Base-by-base conservation (phyloP, 169 alveolate genomes). In the Eimeria praecox region DNA sequence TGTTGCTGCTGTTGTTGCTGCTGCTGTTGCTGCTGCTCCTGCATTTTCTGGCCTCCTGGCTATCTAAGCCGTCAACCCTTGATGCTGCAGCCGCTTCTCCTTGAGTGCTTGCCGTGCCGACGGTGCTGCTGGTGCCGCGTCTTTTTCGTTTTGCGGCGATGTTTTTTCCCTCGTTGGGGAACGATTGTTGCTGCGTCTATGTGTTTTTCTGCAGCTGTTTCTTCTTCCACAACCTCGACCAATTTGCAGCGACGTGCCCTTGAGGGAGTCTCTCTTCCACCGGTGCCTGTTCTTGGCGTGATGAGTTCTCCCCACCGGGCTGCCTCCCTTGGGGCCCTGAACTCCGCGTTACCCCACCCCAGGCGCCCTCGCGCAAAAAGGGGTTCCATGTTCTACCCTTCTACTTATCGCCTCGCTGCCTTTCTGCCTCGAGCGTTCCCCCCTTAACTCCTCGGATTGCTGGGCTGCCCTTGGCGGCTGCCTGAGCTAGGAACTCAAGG, bases 1-100 rank as follows among this genome's bases (percentile, higher is more conserved):
- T 59, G n/a, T 86, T 87, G 94, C 46, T 85, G 77, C 73, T 87
- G 94, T 33, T 85, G 77, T 46, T 62, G 93, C 64, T 38, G 59
- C 62, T 18, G 24, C 77, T 54, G 56, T 75, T 59, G 6, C 30
- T 56, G 82, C 46, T 62, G n/a, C n/a, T n/a, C n/a, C n/a, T n/a
- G n/a, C 22, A 30, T 16, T 30, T 35, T 40, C 33, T 54, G 9
- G 27, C 54, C 33, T 54, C 54, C 46, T 27, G 8, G 9, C 24
- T 83, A 0, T 83, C 59, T 35, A 20, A 22, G 33, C 6, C 38
- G 52, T 56, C 3, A 0, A 56, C 35, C 44, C 35, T 1, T 54
- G 30, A n/a, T 83, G 71, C 77, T 56, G 77, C 56, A 16, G 92
- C 52, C 18, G 92, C 75, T 54, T 12, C 22, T 20, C 30, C 75